These are phyloP conservation scores for Pascua guehoae DNA, from an alignment of 1,284 basidiomycete genomes.

Conservation along the genomic window DNA sequence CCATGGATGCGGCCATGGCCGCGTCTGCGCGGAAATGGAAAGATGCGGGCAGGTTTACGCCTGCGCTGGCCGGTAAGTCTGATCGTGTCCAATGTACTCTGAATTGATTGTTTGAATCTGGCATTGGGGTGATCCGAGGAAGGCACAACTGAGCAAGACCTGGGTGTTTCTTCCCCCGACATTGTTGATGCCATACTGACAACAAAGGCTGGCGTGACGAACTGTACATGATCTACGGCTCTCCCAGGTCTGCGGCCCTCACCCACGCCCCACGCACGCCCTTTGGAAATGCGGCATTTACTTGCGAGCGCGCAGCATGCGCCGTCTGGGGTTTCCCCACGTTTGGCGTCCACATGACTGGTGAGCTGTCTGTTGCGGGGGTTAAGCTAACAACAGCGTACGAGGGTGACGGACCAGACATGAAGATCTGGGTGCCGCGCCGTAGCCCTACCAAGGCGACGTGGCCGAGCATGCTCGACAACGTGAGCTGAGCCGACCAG, in stretches of 20 bases:
- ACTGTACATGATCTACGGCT: constrained; percentile 73
- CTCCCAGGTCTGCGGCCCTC: constrained; percentile 56
- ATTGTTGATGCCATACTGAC: not conserved
- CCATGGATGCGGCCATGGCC: constrained; percentile 41
- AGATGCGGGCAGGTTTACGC: constrained; percentile 40
- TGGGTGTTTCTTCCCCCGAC: too few relatives aligned
- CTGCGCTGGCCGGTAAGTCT: constrained; percentile 46
- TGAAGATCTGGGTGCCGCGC: constrained; percentile 81
- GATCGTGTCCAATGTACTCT: too few relatives aligned
- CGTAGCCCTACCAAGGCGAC: constrained; percentile 83
- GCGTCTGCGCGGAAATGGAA: constrained; percentile 43
- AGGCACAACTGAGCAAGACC: too few relatives aligned
- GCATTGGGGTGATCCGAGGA: too few relatives aligned
- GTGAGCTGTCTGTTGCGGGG: constrained; percentile 10
- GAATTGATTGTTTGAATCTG: too few relatives aligned
- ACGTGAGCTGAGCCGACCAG: constrained; percentile 8
- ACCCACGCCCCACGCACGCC: constrained; percentile 12
- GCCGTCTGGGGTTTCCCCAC: constrained; percentile 86
- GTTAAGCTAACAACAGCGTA: constrained; percentile 27
- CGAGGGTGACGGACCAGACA: constrained; percentile 43
- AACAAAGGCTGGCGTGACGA: constrained; percentile 73
- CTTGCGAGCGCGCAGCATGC: constrained; percentile 76
- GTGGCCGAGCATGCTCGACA: constrained; percentile 51
- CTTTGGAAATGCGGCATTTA: constrained; percentile 66
- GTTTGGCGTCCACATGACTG: constrained; percentile 56